Evolutionary conservation across 805 yeast species (phyloP), one percentile per base, ranked within the genome.

Genomic region (Kazachstania psychrophila): DNA sequence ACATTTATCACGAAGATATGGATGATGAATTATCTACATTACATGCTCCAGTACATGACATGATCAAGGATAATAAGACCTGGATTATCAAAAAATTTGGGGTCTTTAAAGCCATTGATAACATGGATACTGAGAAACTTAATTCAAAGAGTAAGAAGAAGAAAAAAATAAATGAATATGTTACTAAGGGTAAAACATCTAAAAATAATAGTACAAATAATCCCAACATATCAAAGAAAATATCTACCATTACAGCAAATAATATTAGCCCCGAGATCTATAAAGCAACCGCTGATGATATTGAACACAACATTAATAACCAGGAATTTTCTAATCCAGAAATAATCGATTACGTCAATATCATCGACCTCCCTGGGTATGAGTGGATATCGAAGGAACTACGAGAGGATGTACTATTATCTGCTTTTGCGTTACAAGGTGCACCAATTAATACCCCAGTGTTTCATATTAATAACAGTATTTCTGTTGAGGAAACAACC

Each of bases 1-100:
- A 72, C 68, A 37, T 87, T 81, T 72, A 75, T n/a, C 85, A 86
- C 54, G 86, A 81, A 24, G 94, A 85, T 15, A 78, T 87, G 77
- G 95, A 87, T 55, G 64, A 65, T 29, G 85, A 82, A 46, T 58
- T 85, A 16, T 46, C 51, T 13, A 44, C 44, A 15, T 42, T 57
- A n/a, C 79, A 80, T 42, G 48, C 65, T 9, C 68, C 72, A 23
- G 69, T 70, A 23, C 56, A 65, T 14, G 59, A 65, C 3, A 50
- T 60, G 22, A 62, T 70, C 8, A 55, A 52, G 1, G 53, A 63
- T 18, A 65, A 63, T 3, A 64, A 66, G 28, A 78, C 85, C 0
- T 67, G 71, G 60, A 49, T 70, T 4, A 58, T 70, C 30, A 94
- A 95, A 1, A 94, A 92, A 11, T 87, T 85, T 64, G 94, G 94